Base-by-base conservation (phyloP, 305 asterid species). In the Striga hermonthica region DNA sequence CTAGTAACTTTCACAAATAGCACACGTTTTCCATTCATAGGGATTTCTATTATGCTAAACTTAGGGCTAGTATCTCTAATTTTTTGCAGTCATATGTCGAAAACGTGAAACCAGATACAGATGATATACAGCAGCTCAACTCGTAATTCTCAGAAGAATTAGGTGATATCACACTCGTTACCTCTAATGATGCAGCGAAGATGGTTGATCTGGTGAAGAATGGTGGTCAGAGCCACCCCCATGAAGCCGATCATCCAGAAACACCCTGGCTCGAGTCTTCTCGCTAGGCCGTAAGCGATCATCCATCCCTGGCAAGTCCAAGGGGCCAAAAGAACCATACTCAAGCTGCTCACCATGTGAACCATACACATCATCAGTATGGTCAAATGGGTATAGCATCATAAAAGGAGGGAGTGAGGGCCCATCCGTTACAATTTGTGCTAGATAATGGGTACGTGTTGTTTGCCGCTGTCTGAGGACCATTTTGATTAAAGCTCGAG, bases 281-380 rank as follows among this genome's bases (percentile, higher is more conserved):
- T 85, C 95, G 64, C 79, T 76, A 62, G 73, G 67, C 75, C 78
- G 94, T 47, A 80, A 69, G 60, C 78, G 92, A 57, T 88, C 97
- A 66, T 72, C 83, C 38, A 50, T 28, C 49, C 84, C 88, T 22
- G 95, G 74, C 60, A 83, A 79, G 65, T 86, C 95, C 44, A 74
- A 80, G n/a, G 86, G 85, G 69, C 97, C 95, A 4, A 93, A 70
- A 37, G 99, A 81, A 66, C 95, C 96, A 73, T 88, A 94, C 80
- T 94, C 99, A 49, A 86, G 88, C 78, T 82, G 97, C 60, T 94
- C 99, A 65, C 78, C 84, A 72, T 83, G 78, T 63, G 63, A n/a
- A n/a, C n/a, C n/a, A n/a, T n/a, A n/a, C n/a, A n/a, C n/a, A n/a
- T n/a, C 12, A 55, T 80, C 74, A 75, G 72, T 80, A 52, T 82